Conservation (phyloP, 352 stramenopile species). For the Pythium scleroteichum region DNA sequence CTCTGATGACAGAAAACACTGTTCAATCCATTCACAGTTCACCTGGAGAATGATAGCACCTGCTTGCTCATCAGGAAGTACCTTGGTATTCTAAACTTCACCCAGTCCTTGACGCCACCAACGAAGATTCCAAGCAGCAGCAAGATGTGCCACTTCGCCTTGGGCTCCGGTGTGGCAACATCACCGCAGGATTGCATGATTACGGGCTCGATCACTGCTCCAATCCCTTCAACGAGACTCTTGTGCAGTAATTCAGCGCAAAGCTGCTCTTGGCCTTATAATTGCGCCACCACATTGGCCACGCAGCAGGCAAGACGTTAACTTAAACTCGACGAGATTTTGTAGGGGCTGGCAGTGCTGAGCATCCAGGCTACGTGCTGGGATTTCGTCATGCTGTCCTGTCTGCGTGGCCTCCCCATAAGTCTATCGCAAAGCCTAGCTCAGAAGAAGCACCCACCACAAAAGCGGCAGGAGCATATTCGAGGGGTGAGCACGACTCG, state of each 20-base stretch:
- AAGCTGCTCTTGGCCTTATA: slow-evolving; percentile 98
- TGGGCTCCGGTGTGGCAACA: slow-evolving; percentile 85
- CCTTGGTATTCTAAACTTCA: slow-evolving; percentile 98
- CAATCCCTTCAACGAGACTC: slow-evolving; percentile 94
- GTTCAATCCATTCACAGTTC: slow-evolving; percentile 14
- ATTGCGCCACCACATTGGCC: slow-evolving; percentile 93
- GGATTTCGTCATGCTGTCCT: too few species aligned
- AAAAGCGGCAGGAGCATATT: too few species aligned
- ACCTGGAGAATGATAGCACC: slow-evolving; percentile 93
- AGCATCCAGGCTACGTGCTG: too few species aligned
- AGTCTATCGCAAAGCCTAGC: too few species aligned
- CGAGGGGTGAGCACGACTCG: too few species aligned
- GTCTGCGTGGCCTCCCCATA: too few species aligned
- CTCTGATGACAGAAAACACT: slow-evolving; percentile 18
- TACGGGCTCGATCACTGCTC: slow-evolving; percentile 95
- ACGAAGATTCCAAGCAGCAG: slow-evolving; percentile 97
- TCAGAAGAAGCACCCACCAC: too few species aligned
- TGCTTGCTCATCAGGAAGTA: slow-evolving; percentile 84
- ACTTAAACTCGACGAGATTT: too few species aligned
- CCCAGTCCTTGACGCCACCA: slow-evolving; percentile 92
- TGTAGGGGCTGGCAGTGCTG: too few species aligned
- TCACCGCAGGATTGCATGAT: slow-evolving; percentile 98
- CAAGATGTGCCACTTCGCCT: slow-evolving; percentile 95
- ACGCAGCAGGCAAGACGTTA: slow-evolving; percentile 95
- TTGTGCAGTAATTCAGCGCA: slow-evolving; percentile 97